phyloP scores from a whole-genome alignment of 1,284 basidiomycete genomes.

The Phellopilus nigrolimitatus region DNA sequence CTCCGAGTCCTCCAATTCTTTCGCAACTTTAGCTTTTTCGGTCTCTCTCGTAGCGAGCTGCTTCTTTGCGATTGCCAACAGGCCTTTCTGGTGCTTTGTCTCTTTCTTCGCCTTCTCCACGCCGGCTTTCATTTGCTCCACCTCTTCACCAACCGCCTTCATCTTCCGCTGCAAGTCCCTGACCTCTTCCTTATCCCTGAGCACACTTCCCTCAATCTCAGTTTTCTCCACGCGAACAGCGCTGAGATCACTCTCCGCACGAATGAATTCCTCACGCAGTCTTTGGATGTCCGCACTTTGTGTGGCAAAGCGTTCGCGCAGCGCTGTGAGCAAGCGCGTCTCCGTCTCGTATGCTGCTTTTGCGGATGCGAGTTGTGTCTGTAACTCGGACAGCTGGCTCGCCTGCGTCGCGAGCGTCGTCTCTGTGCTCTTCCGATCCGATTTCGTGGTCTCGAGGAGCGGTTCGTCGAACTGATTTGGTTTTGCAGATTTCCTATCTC shows the following conservation, averaged over 20 bases:
- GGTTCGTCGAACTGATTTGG: constrained; percentile 77
- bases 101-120: constrained; percentile 92
- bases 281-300: constrained; percentile 78
- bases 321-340: constrained; percentile 64
- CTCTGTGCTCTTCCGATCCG: constrained; percentile 56
- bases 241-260: constrained; percentile 88
- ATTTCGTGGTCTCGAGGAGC: constrained; percentile 58
- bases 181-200: constrained; percentile 94
- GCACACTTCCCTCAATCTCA: constrained; percentile 83
- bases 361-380: constrained; percentile 71
- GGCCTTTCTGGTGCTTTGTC: constrained; percentile 92
- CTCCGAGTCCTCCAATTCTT: constrained; percentile 65
- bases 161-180: constrained; percentile 82
- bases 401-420: constrained; percentile 57
- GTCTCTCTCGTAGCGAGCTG: constrained; percentile 85
- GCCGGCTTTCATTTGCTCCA: constrained; percentile 65
- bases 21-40: constrained; percentile 66
- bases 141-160: constrained; percentile 76
- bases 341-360: constrained; percentile 86
- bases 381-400: constrained; percentile 64
- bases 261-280: constrained; percentile 78
- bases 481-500: constrained; percentile 86
- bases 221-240: constrained; percentile 86
- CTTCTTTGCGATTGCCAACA: constrained; percentile 92
- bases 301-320: constrained; percentile 68